These are phyloP conservation scores for Chytriomyces hyalinus DNA, from an alignment of 192 early-diverging fungal genomes.

Conservation along the genomic window DNA sequence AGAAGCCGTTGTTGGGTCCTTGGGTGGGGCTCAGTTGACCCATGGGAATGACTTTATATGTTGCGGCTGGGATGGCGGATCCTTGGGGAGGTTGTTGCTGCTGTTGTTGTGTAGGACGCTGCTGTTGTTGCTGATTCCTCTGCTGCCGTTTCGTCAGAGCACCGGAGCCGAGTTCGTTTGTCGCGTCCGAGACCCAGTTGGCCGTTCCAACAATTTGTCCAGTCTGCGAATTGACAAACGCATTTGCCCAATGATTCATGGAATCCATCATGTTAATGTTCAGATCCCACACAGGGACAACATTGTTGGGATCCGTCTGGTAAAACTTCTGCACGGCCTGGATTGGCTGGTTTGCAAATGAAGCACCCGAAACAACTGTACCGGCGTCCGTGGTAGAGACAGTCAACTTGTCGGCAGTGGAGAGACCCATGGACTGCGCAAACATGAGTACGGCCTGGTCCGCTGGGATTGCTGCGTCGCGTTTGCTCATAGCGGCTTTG, in stretches of 20 bases:
- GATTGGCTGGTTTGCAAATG: slow-evolving; percentile 7
- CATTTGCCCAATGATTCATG: slow-evolving; percentile 8
- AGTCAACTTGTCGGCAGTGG: slow-evolving; percentile 2
- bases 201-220: slow-evolving; percentile 5
- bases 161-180: not conserved
- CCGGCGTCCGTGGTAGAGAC: not conserved
- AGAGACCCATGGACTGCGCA: slow-evolving; percentile 15
- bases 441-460: slow-evolving; percentile 23
- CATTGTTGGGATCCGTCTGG: not conserved
- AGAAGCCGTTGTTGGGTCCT: not conserved
- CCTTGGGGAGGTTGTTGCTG: not conserved
- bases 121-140: too few species aligned
- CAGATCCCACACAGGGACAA: slow-evolving; percentile 9
- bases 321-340: slow-evolving; percentile 6
- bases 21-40: slow-evolving; percentile 13
- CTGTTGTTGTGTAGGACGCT: not conserved
- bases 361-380: slow-evolving; percentile 3
- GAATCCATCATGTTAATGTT: slow-evolving; percentile 15
- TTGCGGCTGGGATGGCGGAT: not conserved
- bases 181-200: slow-evolving; percentile 14
- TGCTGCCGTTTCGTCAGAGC: not conserved
- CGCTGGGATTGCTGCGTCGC: not conserved
- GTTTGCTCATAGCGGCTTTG: not conserved
- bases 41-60: slow-evolving; percentile 25
- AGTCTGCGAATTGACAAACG: slow-evolving; percentile 1